Percentiles rank a stretch among this genome's conserved stretches.
These are phyloP conservation scores for Chlamydomonas sphaeroides DNA, from an alignment of 139 green algal species.

Conservation along the genomic window DNA sequence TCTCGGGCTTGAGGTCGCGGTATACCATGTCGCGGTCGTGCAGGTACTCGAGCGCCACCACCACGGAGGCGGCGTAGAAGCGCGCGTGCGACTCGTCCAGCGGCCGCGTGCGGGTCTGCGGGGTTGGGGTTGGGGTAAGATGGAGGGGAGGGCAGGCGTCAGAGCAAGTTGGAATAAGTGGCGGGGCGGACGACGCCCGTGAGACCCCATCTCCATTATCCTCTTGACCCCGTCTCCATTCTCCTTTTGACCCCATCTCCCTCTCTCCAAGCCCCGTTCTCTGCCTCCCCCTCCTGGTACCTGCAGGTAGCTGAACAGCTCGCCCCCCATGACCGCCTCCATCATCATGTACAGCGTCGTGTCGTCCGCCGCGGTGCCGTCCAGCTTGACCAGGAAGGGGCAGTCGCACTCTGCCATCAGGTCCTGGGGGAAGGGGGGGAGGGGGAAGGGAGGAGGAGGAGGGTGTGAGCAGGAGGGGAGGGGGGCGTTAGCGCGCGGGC, in stretches of 20 bases:
- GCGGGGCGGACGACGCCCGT: no score
- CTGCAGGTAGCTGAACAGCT: constrained; percentile 94
- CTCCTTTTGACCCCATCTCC: no score
- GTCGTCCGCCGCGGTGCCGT: constrained; percentile 74
- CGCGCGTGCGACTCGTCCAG: constrained; percentile 81
- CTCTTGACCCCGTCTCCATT: no score
- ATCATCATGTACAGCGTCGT: constrained; percentile 89
- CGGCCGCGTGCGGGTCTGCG: constrained; percentile 61
- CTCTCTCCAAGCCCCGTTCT: no score
- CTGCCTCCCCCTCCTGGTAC: constrained; percentile 1
- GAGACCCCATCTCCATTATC: no score
- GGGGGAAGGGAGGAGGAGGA: background rate
- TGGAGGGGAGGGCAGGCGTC: no score
- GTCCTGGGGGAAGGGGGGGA: background rate
- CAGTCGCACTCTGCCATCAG: constrained; percentile 80
- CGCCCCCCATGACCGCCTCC: constrained; percentile 90
- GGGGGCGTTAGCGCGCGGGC: no score
- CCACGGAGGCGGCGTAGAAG: constrained; percentile 90
- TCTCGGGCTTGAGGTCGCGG: constrained; percentile 82
- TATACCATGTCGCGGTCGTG: constrained; percentile 83
- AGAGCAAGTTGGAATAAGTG: no score
- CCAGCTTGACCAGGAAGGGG: constrained; percentile 88
- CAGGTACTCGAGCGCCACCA: constrained; percentile 89
- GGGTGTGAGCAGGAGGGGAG: background rate
- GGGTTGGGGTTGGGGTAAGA: background rate